These are phyloP conservation scores for Fusarium sp. DNA, from an alignment of 2,329 filamentous ascomycete species.

Conservation along the genomic window DNA sequence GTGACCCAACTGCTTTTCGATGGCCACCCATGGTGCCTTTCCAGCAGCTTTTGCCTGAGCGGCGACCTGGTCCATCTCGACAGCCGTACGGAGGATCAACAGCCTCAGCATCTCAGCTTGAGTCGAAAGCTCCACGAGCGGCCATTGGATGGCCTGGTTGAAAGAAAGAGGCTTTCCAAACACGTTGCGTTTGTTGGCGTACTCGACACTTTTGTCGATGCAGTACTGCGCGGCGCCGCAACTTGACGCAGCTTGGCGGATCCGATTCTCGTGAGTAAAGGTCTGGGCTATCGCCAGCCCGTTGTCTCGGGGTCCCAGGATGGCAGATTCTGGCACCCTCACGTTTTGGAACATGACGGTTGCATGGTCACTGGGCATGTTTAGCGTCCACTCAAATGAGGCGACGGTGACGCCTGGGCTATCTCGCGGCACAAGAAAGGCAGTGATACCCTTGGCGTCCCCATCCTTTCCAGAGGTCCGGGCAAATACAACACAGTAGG, in stretches of 20 bases:
- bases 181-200: slow-evolving; percentile 25
- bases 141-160: slow-evolving; percentile 41
- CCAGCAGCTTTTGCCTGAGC: background rate
- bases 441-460: slow-evolving; percentile 33
- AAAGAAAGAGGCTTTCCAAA: slow-evolving; percentile 32
- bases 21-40: slow-evolving; percentile 30
- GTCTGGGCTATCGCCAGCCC: slow-evolving; percentile 38
- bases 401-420: slow-evolving; percentile 17
- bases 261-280: slow-evolving; percentile 38
- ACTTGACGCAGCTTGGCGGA: slow-evolving; percentile 34
- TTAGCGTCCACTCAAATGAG: slow-evolving; percentile 38
- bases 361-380: slow-evolving; percentile 38
- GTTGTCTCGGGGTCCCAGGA: slow-evolving; percentile 22
- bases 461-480: slow-evolving; percentile 33
- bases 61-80: slow-evolving; percentile 31
- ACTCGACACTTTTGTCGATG: slow-evolving; percentile 25
- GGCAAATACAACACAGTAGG: slow-evolving; percentile 34
- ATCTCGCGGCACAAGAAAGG: slow-evolving; percentile 26
- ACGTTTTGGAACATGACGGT: too few relatives aligned
- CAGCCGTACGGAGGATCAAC: slow-evolving; percentile 29
- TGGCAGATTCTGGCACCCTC: background rate
- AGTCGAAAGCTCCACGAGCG: slow-evolving; percentile 34
- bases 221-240: slow-evolving; percentile 36
- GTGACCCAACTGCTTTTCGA: slow-evolving; percentile 36
- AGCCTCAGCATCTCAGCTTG: slow-evolving; percentile 36